Conservation (phyloP, 2,329 filamentous ascomycete genomes). For the Fusarium secorum region DNA sequence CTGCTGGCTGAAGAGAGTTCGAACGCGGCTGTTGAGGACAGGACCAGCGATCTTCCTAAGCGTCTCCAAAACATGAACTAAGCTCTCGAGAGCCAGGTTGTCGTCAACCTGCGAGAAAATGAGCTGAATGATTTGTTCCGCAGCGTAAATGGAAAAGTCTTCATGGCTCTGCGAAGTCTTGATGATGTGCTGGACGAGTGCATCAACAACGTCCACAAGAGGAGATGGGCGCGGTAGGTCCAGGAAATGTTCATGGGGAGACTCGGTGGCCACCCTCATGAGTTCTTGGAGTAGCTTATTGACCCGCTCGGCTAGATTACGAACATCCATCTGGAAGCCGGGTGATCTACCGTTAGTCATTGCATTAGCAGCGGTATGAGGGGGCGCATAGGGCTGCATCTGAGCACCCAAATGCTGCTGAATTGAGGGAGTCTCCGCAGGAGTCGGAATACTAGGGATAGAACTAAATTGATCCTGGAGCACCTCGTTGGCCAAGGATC, state of each 20-base stretch:
- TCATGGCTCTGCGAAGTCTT: slow-evolving; percentile 69
- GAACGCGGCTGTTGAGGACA: slow-evolving; percentile 62
- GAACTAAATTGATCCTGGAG: slow-evolving; percentile 68
- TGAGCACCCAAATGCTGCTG: slow-evolving; percentile 60
- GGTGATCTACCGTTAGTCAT: slow-evolving; percentile 61
- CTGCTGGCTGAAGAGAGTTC: slow-evolving; percentile 64
- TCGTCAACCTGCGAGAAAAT: slow-evolving; percentile 65
- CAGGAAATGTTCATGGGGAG: slow-evolving; percentile 66
- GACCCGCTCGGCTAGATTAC: slow-evolving; percentile 62
- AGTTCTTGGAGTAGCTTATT: slow-evolving; percentile 67
- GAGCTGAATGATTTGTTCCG: slow-evolving; percentile 65
- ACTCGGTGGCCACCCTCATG: slow-evolving; percentile 60
- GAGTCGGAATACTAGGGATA: slow-evolving; percentile 65
- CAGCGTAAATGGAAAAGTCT: slow-evolving; percentile 65
- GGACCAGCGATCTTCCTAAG: slow-evolving; percentile 67
- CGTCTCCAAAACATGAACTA: slow-evolving; percentile 69
- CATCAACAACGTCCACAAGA: slow-evolving; percentile 69
- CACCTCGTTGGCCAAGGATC: slow-evolving; percentile 69
- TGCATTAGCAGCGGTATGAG: slow-evolving; percentile 52
- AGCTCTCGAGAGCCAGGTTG: slow-evolving; percentile 65
- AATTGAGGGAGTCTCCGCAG: slow-evolving; percentile 66
- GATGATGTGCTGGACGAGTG: slow-evolving; percentile 68
- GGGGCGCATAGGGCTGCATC: slow-evolving; percentile 63
- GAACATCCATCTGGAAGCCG: slow-evolving; percentile 59
- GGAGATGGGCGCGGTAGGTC: slow-evolving; percentile 66